These are phyloP conservation scores for Fusarium sp. DNA, from an alignment of 2,329 filamentous ascomycete genomes.

Conservation along the genomic window DNA sequence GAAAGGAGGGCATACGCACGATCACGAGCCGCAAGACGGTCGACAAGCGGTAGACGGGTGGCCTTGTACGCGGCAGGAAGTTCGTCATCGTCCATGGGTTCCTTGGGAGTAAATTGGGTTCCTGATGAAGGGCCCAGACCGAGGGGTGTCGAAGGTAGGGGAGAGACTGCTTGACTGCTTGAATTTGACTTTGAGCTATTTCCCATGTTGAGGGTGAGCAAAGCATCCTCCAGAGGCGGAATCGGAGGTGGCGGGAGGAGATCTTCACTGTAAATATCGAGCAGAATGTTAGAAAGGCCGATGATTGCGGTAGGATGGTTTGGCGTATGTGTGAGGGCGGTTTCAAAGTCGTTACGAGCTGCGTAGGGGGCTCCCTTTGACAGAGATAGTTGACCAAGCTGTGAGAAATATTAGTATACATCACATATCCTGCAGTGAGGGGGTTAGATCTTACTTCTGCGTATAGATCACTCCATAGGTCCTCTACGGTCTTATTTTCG, in stretches of 20 bases:
- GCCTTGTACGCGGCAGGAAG: constrained; percentile 65
- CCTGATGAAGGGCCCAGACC: constrained; percentile 53
- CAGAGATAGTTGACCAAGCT: constrained; percentile 75
- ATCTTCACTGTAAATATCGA: constrained; percentile 82
- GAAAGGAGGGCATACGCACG: constrained; percentile 86
- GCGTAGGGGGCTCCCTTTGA: constrained; percentile 71
- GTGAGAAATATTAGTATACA: constrained; percentile 39
- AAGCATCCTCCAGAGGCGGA: constrained; percentile 51
- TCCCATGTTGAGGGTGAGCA: neutral
- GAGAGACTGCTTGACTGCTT: constrained; percentile 11
- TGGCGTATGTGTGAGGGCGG: constrained; percentile 79
- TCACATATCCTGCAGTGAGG: neutral
- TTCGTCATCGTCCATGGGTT: constrained; percentile 49
- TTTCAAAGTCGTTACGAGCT: constrained; percentile 82
- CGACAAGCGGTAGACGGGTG: constrained; percentile 74
- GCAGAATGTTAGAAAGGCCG: constrained; percentile 82
- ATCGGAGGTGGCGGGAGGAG: constrained; percentile 68
- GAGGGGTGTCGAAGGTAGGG: constrained; percentile 57
- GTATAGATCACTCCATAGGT: constrained; percentile 85
- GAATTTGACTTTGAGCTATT: constrained; percentile 1
- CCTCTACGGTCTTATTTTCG: constrained; percentile 81
- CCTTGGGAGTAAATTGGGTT: constrained; percentile 19
- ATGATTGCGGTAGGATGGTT: constrained; percentile 85
- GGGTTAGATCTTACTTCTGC: constrained; percentile 70
- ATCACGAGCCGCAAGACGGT: constrained; percentile 89